Conservation (phyloP, 106 monocot species). For the Allium fistulosum region DNA sequence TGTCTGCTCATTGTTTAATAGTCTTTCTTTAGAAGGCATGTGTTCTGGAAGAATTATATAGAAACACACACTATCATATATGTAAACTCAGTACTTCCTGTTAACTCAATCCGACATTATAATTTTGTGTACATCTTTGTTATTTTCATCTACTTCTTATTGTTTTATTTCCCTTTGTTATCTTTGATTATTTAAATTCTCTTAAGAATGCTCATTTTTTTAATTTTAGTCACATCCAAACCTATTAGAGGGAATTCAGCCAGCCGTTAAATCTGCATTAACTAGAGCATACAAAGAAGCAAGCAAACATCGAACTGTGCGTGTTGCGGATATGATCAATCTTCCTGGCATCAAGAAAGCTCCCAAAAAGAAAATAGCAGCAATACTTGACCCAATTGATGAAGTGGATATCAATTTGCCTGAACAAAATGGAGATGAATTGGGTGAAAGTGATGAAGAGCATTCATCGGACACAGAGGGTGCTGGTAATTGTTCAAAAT, state of each 20-base stretch:
- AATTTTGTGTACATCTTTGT: not conserved
- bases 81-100: not conserved
- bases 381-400: constrained; percentile 84
- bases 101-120: not conserved
- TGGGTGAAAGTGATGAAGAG: constrained; percentile 51
- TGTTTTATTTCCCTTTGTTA: not conserved
- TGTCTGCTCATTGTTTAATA: not conserved
- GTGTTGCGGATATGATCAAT: constrained; percentile 69
- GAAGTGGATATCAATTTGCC: constrained; percentile 37
- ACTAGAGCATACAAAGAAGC: constrained; percentile 89
- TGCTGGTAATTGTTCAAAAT: constrained; percentile 25
- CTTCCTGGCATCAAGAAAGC: constrained; percentile 86
- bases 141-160: not conserved
- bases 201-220: not conserved
- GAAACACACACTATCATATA: not conserved
- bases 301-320: constrained; percentile 51
- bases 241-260: constrained; percentile 74
- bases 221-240: constrained; percentile 61
- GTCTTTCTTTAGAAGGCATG: not conserved
- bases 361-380: constrained; percentile 80
- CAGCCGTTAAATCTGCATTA: constrained; percentile 80
- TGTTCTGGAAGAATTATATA: not conserved
- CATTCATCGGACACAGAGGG: constrained; percentile 53
- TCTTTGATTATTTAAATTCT: not conserved
- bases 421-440: constrained; percentile 49